A percentile compares a stretch with the other conserved stretches of the same genome.
These are phyloP conservation scores for Ophiostoma fasciatum DNA, from an alignment of 2,329 filamentous ascomycete genomes.

Conservation along the genomic window DNA sequence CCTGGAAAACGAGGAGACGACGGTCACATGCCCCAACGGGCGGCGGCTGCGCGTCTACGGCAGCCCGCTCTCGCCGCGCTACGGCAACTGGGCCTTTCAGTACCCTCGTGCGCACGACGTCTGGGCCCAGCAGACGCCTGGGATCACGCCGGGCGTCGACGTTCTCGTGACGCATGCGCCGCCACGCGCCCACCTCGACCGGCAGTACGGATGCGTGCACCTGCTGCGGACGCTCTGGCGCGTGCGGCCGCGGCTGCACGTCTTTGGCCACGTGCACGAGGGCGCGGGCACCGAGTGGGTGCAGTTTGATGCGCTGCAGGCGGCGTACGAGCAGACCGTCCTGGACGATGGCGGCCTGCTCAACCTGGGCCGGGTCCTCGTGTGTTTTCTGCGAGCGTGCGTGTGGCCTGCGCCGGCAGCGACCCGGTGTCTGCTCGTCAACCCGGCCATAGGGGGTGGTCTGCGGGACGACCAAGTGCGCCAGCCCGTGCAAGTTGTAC, in stretches of 20 bases:
- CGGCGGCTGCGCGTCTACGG: slow-evolving; percentile 20
- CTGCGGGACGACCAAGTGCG: slow-evolving; percentile 1
- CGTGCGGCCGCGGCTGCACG: slow-evolving; percentile 19
- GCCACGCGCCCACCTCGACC: slow-evolving; percentile 19
- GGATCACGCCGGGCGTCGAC: slow-evolving; percentile 16
- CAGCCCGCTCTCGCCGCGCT: slow-evolving; percentile 19
- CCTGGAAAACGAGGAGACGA: slow-evolving; percentile 17
- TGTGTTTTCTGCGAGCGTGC: not conserved
- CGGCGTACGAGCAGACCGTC: slow-evolving; percentile 6
- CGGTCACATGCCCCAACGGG: slow-evolving; percentile 16
- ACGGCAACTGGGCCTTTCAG: slow-evolving; percentile 28
- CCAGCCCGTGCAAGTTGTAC: no score
- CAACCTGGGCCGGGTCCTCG: not conserved
- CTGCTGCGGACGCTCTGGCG: slow-evolving; percentile 19
- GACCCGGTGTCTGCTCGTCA: slow-evolving; percentile 4
- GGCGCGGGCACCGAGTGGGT: slow-evolving; percentile 9
- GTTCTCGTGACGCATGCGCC: slow-evolving; percentile 23
- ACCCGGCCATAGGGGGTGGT: slow-evolving; percentile 3
- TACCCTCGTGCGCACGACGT: slow-evolving; percentile 18
- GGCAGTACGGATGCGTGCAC: slow-evolving; percentile 16
- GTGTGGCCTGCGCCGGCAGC: not conserved
- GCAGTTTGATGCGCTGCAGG: slow-evolving; percentile 7
- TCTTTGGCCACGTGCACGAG: slow-evolving; percentile 24
- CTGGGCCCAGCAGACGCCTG: slow-evolving; percentile 12
- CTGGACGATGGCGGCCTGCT: slow-evolving; percentile 1